Conservation (phyloP, 495 filamentous ascomycete genomes). For the Wilcoxina mikolae region DNA sequence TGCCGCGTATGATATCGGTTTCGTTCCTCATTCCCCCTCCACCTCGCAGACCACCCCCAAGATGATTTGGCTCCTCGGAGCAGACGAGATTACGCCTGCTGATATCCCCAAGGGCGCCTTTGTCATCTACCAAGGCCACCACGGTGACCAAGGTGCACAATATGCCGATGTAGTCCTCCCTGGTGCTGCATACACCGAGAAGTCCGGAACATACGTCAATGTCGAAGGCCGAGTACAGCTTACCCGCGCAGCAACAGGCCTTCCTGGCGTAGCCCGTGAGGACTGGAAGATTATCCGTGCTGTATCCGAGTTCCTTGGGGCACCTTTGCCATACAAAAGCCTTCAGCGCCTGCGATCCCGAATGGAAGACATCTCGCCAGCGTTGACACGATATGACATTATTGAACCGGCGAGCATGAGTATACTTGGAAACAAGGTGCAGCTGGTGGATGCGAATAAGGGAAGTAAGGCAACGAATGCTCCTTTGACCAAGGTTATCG, state of each 20-base stretch:
- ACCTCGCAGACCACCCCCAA: constrained; percentile 75
- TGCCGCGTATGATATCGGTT: constrained; percentile 90
- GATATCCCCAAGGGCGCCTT: constrained; percentile 90
- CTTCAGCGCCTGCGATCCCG: constrained; percentile 72
- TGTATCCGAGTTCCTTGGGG: constrained; percentile 75
- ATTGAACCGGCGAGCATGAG: constrained; percentile 61
- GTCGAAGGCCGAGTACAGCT: constrained; percentile 93
- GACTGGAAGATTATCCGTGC: constrained; percentile 99
- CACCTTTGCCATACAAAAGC: constrained; percentile 79
- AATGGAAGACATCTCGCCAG: constrained; percentile 87
- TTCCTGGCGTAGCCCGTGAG: constrained; percentile 77
- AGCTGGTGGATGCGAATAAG: constrained; percentile 91
- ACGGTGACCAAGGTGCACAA: constrained; percentile 85
- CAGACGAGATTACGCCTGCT: constrained; percentile 65
- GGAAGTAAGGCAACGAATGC: constrained; percentile 49
- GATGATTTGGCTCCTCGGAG: constrained; percentile 91
- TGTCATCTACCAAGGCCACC: constrained; percentile 94
- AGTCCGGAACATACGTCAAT: constrained; percentile 92
- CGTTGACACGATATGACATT: constrained; percentile 76
- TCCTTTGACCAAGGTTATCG: constrained; percentile 66
- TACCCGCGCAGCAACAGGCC: constrained; percentile 67
- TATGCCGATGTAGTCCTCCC: constrained; percentile 88
- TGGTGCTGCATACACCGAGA: constrained; percentile 91
- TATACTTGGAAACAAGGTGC: constrained; percentile 53
- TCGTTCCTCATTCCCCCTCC: constrained; percentile 61